Base-by-base conservation (phyloP, 148 eudicot genomes). In the Amaranthus palmeri region DNA sequence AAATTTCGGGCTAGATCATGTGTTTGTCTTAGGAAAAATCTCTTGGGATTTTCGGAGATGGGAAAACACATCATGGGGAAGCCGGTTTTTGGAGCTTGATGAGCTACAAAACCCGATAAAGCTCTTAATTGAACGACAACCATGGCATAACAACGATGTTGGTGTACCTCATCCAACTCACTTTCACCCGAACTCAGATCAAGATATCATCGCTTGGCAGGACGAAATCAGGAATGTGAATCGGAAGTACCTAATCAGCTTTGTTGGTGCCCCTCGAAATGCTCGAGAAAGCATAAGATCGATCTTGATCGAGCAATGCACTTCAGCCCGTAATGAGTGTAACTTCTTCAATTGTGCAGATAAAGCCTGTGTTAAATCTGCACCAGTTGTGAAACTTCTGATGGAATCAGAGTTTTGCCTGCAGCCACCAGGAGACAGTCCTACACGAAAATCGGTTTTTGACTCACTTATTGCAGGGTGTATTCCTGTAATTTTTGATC, bases 361-460 rank as follows among this genome's bases (percentile, higher is more conserved):
- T 3, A 69, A 81, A 3, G 70, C 41, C 0, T 90, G 93, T 61
- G 73, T 78, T 59, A 69, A 75, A 1, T 88, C 88, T 2, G 76
- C 81, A 40, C 64, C 85, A 0, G 53, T 93, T 0, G 77, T 87
- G 2, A 64, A 74, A 45, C 81, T 87, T 6, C 86, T 93, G 59
- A 78, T 60, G 75, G 90, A 85, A 67, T 92, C 96, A 0, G 96
- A 88, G 55, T 90, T 92, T 72, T 92, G 96, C 65, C 77, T 93
- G 13, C 98, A 93, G 64, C 96, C 98, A 52, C 83, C 86, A 1
- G 98, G 96, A 0, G 96, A 88, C 17, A 88, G 90, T 67, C 88
- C 92, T 0, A 93, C 96, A 0, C 81, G 96, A 67, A 93, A 88
- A 68, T 90, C 98, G 0, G 81, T 87, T 5, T 90, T 93, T 5